phyloP scores from a whole-genome alignment of 108 stramenopile genomes.

The Discostella stelligeroides region DNA sequence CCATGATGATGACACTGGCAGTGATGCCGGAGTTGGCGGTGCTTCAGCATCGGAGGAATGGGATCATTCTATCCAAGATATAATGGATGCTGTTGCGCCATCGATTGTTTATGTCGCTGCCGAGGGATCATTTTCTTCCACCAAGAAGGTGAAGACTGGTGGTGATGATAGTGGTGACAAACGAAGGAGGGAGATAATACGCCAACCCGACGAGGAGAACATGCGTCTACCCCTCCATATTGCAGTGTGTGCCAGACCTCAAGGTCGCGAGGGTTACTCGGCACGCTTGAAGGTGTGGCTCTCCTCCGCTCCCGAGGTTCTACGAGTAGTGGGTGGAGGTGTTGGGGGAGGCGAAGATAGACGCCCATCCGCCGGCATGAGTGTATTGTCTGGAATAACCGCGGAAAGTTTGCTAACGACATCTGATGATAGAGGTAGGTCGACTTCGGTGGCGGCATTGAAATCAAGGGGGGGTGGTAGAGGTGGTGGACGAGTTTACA shows the following conservation, averaged over 20 bases:
- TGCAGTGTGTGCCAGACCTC: conserved; percentile 41
- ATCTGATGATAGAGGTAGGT: neutral
- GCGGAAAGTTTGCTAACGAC: neutral
- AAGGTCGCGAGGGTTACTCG: conserved; percentile 22
- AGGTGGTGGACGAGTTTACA: conserved; percentile 38
- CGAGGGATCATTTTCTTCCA: neutral
- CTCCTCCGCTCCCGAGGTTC: conserved; percentile 23
- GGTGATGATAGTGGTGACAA: neutral
- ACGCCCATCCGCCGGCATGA: neutral
- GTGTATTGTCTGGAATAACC: neutral
- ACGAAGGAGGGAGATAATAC: conserved; percentile 8
- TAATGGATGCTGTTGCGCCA: neutral
- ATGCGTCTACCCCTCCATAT: conserved; percentile 52
- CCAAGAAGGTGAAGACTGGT: neutral
- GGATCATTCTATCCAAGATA: neutral
- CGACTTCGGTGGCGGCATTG: neutral
- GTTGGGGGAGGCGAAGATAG: neutral
- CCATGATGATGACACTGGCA: neutral
- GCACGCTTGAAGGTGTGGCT: conserved; percentile 33
- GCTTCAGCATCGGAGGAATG: neutral
- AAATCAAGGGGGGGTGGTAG: neutral
- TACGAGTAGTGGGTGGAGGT: neutral
- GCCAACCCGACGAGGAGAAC: conserved; percentile 45
- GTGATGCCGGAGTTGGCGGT: neutral
- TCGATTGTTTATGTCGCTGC: neutral